Base-by-base conservation (phyloP, 2,329 filamentous ascomycete species). In the Claviceps africana region DNA sequence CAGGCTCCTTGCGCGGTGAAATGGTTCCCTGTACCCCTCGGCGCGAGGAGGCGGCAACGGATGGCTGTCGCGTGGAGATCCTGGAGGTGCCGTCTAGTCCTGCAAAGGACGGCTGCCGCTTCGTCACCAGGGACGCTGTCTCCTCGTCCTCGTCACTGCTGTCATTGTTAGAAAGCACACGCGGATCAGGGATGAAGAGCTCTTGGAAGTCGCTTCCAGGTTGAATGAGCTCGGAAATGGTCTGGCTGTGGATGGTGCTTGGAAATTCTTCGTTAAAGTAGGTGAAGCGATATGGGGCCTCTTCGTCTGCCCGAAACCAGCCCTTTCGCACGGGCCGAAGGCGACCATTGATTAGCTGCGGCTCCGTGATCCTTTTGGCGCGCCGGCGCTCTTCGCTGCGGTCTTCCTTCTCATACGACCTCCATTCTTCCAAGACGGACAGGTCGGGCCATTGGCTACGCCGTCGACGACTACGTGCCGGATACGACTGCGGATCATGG, bases 181-280 rank as follows among this genome's bases (percentile, higher is more conserved):
- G 81, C 0, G 86, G 89, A 56, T 97, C 88, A 1, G 93, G 93
- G 22, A 95, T 79, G 64, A 98, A 98, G 0, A 98, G 77, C 60
- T 95, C 87, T 54, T 77, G 78, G 65, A 98, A 98, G 44, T 79
- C 86, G 55, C 83, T 79, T 6, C 88, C 93, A 0, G 87, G 83
- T 59, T 95, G 89, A 9, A 94, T 78, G 21, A 98, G 77, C 65
- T 96, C 93, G 2, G 89, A 95, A 53, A 98, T 95, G 0, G 86
- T 93, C 67, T 95, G 88, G 55, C 89, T 93, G 67, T 98, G 93
- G 56, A 98, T 94, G 0, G 93, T 98, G 66, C 87, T 94, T 61
- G 88, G 85, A 52, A 97, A 88, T 56, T 95, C 88, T 64, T 97
- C 93, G 66, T 97, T 97, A 75, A 98, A 98, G 67, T 98, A 98